phyloP scores from a whole-genome alignment of 768 basidiomycete species.

The Termitomyces sp. region DNA sequence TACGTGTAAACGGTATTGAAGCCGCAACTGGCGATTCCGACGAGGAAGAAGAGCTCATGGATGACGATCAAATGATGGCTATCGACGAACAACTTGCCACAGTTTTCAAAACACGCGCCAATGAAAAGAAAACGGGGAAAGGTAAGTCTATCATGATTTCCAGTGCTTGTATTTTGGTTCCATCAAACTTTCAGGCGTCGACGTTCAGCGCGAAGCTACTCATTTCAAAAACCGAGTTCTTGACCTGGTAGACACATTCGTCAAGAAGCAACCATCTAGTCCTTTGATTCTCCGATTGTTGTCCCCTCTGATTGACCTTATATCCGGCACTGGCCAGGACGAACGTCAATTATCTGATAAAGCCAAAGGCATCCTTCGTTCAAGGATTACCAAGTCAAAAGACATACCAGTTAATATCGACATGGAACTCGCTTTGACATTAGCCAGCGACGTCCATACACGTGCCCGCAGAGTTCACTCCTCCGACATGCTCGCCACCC shows the following conservation, averaged over 20 bases:
- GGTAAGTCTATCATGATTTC: slow-evolving; percentile 36
- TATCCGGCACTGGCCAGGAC: slow-evolving; percentile 61
- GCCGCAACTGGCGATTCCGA: slow-evolving; percentile 55
- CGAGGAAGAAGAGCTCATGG: slow-evolving; percentile 76
- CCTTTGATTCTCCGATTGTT: slow-evolving; percentile 64
- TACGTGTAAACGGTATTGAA: slow-evolving; percentile 56
- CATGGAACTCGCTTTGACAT: slow-evolving; percentile 36
- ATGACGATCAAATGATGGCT: slow-evolving; percentile 98
- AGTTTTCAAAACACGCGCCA: slow-evolving; percentile 70
- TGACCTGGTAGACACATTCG: slow-evolving; percentile 86
- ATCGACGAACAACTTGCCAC: slow-evolving; percentile 90
- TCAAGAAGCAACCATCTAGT: slow-evolving; percentile 76
- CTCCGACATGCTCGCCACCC: slow-evolving; percentile 55
- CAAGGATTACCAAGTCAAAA: slow-evolving; percentile 71
- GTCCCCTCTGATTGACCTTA: slow-evolving; percentile 73
- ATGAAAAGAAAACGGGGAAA: slow-evolving; percentile 60
- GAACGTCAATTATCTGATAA: slow-evolving; percentile 91
- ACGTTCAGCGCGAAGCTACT: slow-evolving; percentile 82
- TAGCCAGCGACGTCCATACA: slow-evolving; percentile 63
- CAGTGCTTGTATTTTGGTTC: not conserved
- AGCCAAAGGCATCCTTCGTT: slow-evolving; percentile 73
- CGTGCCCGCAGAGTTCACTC: slow-evolving; percentile 68
- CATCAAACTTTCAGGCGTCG: slow-evolving; percentile 39
- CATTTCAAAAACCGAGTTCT: slow-evolving; percentile 97
- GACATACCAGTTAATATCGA: slow-evolving; percentile 53